Conservation (phyloP, 257 asterid species). For the Primulina eburnea region DNA sequence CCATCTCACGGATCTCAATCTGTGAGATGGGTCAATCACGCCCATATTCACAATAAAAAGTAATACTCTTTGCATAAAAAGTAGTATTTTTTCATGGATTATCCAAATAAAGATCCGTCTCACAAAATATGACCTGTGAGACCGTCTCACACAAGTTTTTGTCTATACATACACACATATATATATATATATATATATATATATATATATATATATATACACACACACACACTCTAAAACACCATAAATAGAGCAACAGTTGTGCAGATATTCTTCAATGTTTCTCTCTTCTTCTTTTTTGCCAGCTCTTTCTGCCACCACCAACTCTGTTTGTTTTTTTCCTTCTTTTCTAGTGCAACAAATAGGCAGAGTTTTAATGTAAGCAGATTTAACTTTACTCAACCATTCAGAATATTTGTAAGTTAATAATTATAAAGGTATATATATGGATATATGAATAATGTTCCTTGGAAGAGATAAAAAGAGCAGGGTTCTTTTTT, state of each 20-base stretch:
- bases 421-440: neutral
- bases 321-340: conserved; percentile 36
- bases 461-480: neutral
- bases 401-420: conserved; percentile 20
- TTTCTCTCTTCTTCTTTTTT: neutral
- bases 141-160: no score
- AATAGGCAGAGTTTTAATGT: conserved; percentile 30
- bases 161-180: no score
- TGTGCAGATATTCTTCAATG: conserved; percentile 30
- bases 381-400: conserved; percentile 25
- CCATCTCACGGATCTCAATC: no score
- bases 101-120: no score
- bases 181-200: no score
- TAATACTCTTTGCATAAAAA: no score
- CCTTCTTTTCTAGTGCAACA: conserved; percentile 20
- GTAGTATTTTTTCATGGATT: no score
- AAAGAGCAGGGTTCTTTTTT: neutral
- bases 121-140: no score
- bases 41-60: no score
- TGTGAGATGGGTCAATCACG: no score
- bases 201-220: no score
- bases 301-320: conserved; percentile 40
- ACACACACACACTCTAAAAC: neutral
- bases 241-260: conserved; percentile 14
- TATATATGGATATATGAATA: conserved; percentile 6